A percentile compares a stretch with the other conserved stretches of the same genome.
phyloP scores from a whole-genome alignment of 371 early-diverging fungal genomes.

The Mycotypha africana region DNA sequence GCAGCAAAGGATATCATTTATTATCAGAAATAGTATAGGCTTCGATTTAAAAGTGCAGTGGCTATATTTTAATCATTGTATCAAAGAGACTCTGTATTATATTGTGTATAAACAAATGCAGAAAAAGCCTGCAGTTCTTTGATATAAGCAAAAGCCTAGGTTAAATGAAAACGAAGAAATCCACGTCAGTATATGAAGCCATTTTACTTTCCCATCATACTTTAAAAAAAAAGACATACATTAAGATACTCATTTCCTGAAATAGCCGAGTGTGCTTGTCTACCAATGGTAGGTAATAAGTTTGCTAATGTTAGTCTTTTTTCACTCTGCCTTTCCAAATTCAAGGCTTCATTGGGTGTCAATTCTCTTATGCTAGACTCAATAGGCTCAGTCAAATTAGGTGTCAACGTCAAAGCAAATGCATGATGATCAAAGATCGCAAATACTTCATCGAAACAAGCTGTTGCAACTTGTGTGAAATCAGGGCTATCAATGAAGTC shows the following conservation, averaged over 20 bases:
- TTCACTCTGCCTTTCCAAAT: conserved; percentile 5
- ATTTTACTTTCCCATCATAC: not conserved
- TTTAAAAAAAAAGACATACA: conserved; percentile 23
- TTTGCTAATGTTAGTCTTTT: conserved; percentile 66
- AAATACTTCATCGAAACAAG: conserved; percentile 60
- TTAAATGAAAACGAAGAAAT: too few species aligned
- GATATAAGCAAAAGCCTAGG: conserved; percentile 55
- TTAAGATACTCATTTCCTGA: conserved; percentile 85
- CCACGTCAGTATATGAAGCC: too few species aligned
- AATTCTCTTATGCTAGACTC: conserved; percentile 24
- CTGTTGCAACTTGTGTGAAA: conserved; percentile 43
- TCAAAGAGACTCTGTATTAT: conserved; percentile 45
- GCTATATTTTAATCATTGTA: too few species aligned
- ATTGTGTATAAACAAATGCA: conserved; percentile 69
- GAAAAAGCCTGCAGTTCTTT: conserved; percentile 72
- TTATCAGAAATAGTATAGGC: too few species aligned
- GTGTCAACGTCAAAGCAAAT: conserved; percentile 26
- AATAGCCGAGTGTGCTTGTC: conserved; percentile 73
- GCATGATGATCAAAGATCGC: conserved; percentile 42
- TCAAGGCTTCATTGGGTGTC: conserved; percentile 10
- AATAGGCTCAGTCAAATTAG: conserved; percentile 9
- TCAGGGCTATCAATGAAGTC: conserved; percentile 78
- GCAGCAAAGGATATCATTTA: too few species aligned
- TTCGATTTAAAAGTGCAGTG: too few species aligned
- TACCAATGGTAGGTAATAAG: conserved; percentile 70